Evolutionary conservation across 257 asterid genomes (phyloP).

Genomic region (Solanum gracilifrons): DNA sequence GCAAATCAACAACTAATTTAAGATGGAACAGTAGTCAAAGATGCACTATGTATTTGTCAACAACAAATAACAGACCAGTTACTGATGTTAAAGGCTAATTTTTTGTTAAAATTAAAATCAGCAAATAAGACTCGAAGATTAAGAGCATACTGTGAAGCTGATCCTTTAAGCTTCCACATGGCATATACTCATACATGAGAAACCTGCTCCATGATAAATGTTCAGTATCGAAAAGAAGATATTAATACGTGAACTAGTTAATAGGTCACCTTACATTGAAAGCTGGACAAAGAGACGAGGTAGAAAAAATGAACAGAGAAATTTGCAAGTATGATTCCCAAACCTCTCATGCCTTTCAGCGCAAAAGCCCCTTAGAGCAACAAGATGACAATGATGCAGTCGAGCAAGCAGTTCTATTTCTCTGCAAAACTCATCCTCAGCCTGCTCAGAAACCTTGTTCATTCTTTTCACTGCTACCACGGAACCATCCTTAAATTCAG

Average conservation of each 20-base stretch:
- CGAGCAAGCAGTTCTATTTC: constrained; percentile 93
- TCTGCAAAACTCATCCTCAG: constrained; percentile 83
- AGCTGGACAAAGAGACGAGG: background rate
- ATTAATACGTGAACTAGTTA: background rate
- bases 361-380: constrained; percentile 84
- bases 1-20: background rate
- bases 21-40: background rate
- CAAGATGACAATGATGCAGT: constrained; percentile 92
- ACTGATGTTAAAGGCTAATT: background rate
- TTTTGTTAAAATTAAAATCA: background rate
- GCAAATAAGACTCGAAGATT: background rate
- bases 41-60: background rate
- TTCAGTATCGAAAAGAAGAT: background rate
- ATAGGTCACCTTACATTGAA: background rate
- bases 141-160: constrained; percentile 65
- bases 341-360: constrained; percentile 66
- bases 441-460: constrained; percentile 81
- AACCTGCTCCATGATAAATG: constrained; percentile 40
- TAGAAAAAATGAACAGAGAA: background rate
- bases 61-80: background rate
- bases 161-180: constrained; percentile 90
- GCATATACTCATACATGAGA: constrained; percentile 81
- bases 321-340: background rate
- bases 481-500: constrained; percentile 57
- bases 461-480: constrained; percentile 79